Evolutionary conservation across 768 basidiomycete genomes (phyloP).

Genomic region (Tephrocybe sp.): DNA sequence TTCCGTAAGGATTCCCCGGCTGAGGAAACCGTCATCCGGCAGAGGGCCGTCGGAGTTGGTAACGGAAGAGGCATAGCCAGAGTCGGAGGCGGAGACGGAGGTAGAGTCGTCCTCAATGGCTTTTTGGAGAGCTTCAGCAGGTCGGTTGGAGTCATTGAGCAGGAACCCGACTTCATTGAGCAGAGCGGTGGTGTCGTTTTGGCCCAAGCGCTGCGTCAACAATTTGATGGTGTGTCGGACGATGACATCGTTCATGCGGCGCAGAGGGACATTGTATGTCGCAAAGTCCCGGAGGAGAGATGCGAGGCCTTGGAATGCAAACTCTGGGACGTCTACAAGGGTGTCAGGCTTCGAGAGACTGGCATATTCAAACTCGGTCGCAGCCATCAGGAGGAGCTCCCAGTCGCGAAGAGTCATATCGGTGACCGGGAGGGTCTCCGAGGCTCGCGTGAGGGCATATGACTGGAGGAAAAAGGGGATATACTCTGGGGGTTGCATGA

Average conservation of each 20-base stretch:
- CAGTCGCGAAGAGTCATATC: slow-evolving; percentile 42
- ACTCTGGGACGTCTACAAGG: slow-evolving; percentile 20
- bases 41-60: background rate
- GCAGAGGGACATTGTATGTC: slow-evolving; percentile 28
- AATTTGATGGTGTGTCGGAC: slow-evolving; percentile 26
- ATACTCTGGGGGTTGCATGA: slow-evolving; percentile 32
- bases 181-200: slow-evolving; percentile 23
- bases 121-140: slow-evolving; percentile 20
- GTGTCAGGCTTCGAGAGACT: slow-evolving; percentile 25
- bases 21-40: slow-evolving; percentile 9
- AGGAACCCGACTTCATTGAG: slow-evolving; percentile 33
- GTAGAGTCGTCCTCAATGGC: slow-evolving; percentile 15
- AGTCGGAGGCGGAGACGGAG: slow-evolving; percentile 7
- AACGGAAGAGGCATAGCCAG: slow-evolving; percentile 9
- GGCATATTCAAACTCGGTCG: slow-evolving; percentile 33
- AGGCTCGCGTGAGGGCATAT: slow-evolving; percentile 38
- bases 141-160: slow-evolving; percentile 21
- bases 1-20: slow-evolving; percentile 4
- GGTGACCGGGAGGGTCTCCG: slow-evolving; percentile 21
- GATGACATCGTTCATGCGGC: slow-evolving; percentile 23
- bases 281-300: slow-evolving; percentile 44
- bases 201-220: slow-evolving; percentile 22
- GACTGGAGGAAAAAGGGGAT: slow-evolving; percentile 42
- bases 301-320: slow-evolving; percentile 39
- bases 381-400: slow-evolving; percentile 45